Conservation (phyloP, 2,329 filamentous ascomycete species). For the Albifimbria verrucaria region DNA sequence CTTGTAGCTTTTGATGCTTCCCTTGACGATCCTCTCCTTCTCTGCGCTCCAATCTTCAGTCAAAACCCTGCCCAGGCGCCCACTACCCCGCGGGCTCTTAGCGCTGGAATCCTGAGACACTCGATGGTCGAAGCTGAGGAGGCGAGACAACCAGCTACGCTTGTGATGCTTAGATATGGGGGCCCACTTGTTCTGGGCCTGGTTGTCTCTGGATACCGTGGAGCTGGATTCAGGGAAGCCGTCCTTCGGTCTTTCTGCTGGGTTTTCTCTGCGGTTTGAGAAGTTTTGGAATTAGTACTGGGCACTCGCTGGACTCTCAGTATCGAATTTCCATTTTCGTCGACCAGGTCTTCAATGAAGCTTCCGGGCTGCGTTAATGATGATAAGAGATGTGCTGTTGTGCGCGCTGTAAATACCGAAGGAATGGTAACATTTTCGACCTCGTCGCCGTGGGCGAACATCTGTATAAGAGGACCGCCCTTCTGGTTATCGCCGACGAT, state of each 20-base stretch:
- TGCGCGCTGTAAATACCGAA: slow-evolving; percentile 90
- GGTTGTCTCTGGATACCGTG: slow-evolving; percentile 3
- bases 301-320: slow-evolving; percentile 51
- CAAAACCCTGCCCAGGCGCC: slow-evolving; percentile 70
- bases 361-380: slow-evolving; percentile 74
- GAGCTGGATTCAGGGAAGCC: neutral
- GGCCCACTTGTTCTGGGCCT: slow-evolving; percentile 10
- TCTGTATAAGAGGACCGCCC: slow-evolving; percentile 86
- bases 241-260: neutral
- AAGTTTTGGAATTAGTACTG: slow-evolving; percentile 31
- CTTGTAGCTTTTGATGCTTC: slow-evolving; percentile 34
- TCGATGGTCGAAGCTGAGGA: slow-evolving; percentile 28
- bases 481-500: slow-evolving; percentile 93
- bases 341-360: slow-evolving; percentile 56
- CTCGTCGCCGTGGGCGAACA: slow-evolving; percentile 91
- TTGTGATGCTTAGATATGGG: slow-evolving; percentile 15
- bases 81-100: slow-evolving; percentile 67
- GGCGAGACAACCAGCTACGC: slow-evolving; percentile 41
- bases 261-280: slow-evolving; percentile 23
- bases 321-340: slow-evolving; percentile 57
- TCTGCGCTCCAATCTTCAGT: slow-evolving; percentile 64
- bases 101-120: no score
- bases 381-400: slow-evolving; percentile 87
- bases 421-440: slow-evolving; percentile 94
- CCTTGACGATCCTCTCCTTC: slow-evolving; percentile 40